Conservation (phyloP, 768 basidiomycete species). For the Coprinopsis sp. region DNA sequence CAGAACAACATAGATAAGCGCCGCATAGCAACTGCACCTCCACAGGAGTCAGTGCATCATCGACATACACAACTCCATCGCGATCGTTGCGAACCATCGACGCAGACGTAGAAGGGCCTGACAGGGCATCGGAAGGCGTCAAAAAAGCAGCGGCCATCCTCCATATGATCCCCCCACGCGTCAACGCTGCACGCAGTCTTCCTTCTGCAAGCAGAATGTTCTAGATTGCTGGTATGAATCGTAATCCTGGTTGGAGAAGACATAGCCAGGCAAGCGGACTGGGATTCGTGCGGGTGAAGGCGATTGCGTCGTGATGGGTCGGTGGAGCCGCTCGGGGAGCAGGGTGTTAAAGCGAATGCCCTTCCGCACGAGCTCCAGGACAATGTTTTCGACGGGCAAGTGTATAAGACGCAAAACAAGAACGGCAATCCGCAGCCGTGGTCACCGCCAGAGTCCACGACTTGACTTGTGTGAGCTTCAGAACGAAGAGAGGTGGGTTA, state of each 20-base stretch:
- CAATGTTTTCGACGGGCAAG: background rate
- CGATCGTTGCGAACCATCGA: background rate
- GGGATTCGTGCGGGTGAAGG: background rate
- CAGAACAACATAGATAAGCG: background rate
- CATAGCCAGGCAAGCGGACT: background rate
- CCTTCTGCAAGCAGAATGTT: background rate
- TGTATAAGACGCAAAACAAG: background rate
- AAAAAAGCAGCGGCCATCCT: background rate
- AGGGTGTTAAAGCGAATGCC: background rate
- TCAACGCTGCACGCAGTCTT: background rate
- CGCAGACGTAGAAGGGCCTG: background rate
- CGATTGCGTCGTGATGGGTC: background rate
- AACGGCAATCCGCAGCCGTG: background rate
- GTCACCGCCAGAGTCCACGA: background rate
- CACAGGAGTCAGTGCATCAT: background rate
- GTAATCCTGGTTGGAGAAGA: background rate
- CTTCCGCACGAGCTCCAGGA: background rate
- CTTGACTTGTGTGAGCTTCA: background rate
- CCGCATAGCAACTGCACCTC: background rate
- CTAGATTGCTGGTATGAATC: background rate
- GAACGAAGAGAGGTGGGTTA: background rate
- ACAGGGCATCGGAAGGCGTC: background rate
- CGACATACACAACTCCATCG: background rate
- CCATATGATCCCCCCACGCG: background rate
- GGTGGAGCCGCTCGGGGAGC: background rate